Conservation (phyloP, 1,139 yeast genomes). For the Magnusiomyces paraingens region DNA sequence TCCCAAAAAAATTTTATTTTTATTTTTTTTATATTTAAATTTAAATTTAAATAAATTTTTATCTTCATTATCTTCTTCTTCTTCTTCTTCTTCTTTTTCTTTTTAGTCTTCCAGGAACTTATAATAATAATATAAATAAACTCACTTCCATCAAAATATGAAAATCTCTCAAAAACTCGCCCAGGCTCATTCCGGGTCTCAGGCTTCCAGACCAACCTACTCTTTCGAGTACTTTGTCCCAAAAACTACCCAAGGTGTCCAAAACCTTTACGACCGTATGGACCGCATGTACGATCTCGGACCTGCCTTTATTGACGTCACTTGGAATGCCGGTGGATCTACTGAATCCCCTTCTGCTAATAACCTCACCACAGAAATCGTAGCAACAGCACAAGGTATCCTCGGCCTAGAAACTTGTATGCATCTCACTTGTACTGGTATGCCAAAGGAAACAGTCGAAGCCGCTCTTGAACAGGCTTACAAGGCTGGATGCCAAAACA, state of each 20-base stretch:
- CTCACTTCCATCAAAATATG: conserved; percentile 24
- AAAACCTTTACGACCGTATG: conserved; percentile 92
- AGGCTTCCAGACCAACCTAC: conserved; percentile 50
- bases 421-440: conserved; percentile 96
- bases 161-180: conserved; percentile 37
- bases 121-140: too few species aligned
- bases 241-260: conserved; percentile 94
- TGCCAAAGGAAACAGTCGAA: conserved; percentile 77
- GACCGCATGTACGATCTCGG: conserved; percentile 92
- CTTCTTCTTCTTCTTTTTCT: not conserved
- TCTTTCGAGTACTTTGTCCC: conserved; percentile 98
- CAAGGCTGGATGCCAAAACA: conserved; percentile 89
- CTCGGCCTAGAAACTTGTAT: conserved; percentile 93
- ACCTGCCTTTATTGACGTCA: conserved; percentile 89
- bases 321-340: conserved; percentile 95
- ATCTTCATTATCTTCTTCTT: not conserved
- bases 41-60: too few species aligned
- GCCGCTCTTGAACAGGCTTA: conserved; percentile 81
- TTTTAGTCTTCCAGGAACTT: too few species aligned
- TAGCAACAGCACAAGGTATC: conserved; percentile 85
- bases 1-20: too few species aligned
- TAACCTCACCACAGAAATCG: conserved; percentile 83
- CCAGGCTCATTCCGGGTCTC: conserved; percentile 29
- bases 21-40: too few species aligned
- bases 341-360: conserved; percentile 75